phyloP scores from a whole-genome alignment of 139 green algal genomes.

The Nannochloris sp. region DNA sequence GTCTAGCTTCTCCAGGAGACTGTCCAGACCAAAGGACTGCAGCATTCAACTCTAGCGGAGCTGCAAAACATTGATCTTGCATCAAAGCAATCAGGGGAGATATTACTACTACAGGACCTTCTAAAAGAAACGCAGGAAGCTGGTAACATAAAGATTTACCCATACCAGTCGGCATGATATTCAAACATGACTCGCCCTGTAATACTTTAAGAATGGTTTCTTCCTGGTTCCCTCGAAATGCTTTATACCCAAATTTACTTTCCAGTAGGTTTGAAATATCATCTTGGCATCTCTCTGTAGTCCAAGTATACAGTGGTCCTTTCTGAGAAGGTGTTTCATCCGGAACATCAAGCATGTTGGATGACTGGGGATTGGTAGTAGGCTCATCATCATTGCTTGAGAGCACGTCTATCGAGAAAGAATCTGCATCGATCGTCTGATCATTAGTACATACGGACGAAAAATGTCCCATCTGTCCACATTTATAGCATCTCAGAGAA shows the following conservation, averaged over 20 bases:
- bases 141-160: constrained; percentile 92
- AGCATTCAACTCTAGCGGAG: constrained; percentile 41
- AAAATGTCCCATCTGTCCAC: constrained; percentile 39
- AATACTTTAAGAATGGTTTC: constrained; percentile 60
- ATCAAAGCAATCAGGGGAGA: constrained; percentile 88
- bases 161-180: constrained; percentile 78
- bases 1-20: constrained; percentile 19
- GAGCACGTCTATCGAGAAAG: not conserved
- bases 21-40: constrained; percentile 67
- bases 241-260: constrained; percentile 40
- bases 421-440: constrained; percentile 16
- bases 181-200: constrained; percentile 53
- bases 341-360: too few relatives aligned
- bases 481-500: constrained; percentile 38
- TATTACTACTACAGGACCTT: constrained; percentile 73
- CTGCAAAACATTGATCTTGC: constrained; percentile 80
- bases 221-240: constrained; percentile 74
- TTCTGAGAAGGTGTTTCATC: too few relatives aligned
- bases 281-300: constrained; percentile 28
- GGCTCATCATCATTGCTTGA: not conserved
- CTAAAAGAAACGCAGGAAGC: constrained; percentile 72
- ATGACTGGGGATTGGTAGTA: too few relatives aligned
- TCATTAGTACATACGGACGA: constrained; percentile 10
- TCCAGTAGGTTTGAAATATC: constrained; percentile 35
- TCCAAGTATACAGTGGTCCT: too few relatives aligned